Evolutionary conservation across 2,329 filamentous ascomycete genomes (phyloP), one percentile per base, ranked within the genome.

Genomic region (Apiospora pterosperma): DNA sequence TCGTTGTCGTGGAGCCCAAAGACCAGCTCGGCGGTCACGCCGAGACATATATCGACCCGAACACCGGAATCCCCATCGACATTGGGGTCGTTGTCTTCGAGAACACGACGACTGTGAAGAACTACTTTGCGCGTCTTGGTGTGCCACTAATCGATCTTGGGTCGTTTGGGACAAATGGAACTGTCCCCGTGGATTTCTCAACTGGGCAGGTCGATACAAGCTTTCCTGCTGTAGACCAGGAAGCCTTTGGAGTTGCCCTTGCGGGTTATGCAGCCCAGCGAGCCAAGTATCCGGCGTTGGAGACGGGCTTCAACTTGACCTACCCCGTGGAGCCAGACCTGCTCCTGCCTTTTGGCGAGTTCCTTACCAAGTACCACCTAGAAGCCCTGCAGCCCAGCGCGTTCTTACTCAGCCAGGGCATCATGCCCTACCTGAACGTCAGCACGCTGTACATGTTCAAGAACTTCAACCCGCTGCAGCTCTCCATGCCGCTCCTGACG

Each of bases 21-120:
- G 36, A 34, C 28, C 11, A 48, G 34, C 28, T 65, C 10, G 64
- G 64, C 10, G 64, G 64, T 2, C 64, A 65, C 41, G 52, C 64
- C 16, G 41, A 65, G 23, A 52, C 61, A 12, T 65, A 63, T 39
- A 25, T 39, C 25, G 64, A 63, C 19, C 64, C 64, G 5, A 16
- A n/a, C 14, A 63, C 61, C 1, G 44, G 52, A 1, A 28, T 31
- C 11, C 48, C 61, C 5, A 25, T 65, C 19, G 48, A 65, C 14
- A 38, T 63, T 4, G 64, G 64, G n/a, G 64, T 65, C 39, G 31
- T 52, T 2, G 52, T 65, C n/a, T 65, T 39, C 12, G 25, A 36
- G 2, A 42, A 62, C 19, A 63, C 52, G 8, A 25, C 39, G 14
- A 55, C 36, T 4, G 64, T 65, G 44, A 28, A 7, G 11, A 19